Conservation (phyloP, 371 early-diverging fungal species). For the Syncephalastrum monosporum region DNA sequence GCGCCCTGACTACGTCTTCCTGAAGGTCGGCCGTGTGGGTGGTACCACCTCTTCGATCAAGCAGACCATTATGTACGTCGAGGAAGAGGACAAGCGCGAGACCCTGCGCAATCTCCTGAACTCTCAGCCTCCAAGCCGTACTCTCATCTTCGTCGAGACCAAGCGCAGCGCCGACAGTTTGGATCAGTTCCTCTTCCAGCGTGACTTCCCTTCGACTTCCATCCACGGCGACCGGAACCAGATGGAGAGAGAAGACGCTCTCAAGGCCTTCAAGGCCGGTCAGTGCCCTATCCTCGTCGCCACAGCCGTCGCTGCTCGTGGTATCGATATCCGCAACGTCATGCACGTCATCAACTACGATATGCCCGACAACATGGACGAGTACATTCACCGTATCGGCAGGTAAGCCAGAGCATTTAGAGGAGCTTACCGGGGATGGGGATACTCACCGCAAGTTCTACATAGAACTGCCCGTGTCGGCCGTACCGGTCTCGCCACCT, state of each 20-base stretch:
- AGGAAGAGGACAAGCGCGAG: conserved; percentile 51
- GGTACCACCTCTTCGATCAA: conserved; percentile 44
- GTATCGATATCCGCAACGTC: conserved; percentile 83
- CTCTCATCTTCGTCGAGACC: conserved; percentile 81
- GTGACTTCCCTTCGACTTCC: conserved; percentile 64
- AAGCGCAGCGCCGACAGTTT: conserved; percentile 79
- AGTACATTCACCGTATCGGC: conserved; percentile 86
- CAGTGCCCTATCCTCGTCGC: conserved; percentile 84
- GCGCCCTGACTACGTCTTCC: conserved; percentile 48
- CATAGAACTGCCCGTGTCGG: conserved; percentile 68
- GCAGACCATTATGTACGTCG: conserved; percentile 38
- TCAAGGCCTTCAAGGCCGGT: conserved; percentile 74
- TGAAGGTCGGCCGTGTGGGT: conserved; percentile 39
- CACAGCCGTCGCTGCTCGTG: conserved; percentile 93
- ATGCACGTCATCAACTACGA: conserved; percentile 89
- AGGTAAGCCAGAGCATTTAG: conserved; percentile 31
- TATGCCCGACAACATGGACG: conserved; percentile 73
- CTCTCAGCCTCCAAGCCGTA: conserved; percentile 51
- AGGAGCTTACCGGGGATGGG: background rate
- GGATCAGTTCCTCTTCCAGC: conserved; percentile 67
- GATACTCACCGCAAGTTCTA: no score
- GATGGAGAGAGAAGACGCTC: conserved; percentile 78
- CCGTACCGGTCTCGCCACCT: conserved; percentile 71
- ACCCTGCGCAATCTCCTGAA: conserved; percentile 25
- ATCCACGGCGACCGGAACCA: conserved; percentile 84